These are phyloP conservation scores for Isatis lusitanica DNA, from an alignment of 441 rosid genomes.

Conservation along the genomic window DNA sequence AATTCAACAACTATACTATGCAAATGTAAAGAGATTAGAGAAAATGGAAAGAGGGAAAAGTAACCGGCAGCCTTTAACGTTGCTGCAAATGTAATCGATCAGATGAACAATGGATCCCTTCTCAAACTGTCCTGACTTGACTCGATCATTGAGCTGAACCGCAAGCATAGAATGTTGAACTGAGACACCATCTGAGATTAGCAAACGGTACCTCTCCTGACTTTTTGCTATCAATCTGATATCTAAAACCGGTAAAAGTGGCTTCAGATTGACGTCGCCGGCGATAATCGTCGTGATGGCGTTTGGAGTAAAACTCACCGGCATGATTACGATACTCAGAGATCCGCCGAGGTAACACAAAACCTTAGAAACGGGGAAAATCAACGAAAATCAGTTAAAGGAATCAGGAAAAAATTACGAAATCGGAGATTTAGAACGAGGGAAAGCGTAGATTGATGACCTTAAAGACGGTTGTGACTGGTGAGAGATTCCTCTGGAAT, in stretches of 20 bases:
- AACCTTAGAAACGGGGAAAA: conserved; percentile 19
- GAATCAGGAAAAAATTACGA: no score
- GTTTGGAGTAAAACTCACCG: conserved; percentile 65
- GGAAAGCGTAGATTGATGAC: no score
- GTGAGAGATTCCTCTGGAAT: no score
- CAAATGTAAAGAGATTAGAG: no score
- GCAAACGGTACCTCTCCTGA: conserved; percentile 66
- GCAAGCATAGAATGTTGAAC: conserved; percentile 80
- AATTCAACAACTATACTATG: no score
- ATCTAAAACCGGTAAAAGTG: conserved; percentile 74
- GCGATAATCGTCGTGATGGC: conserved; percentile 61
- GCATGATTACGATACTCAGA: conserved; percentile 56
- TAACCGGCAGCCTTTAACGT: conserved; percentile 72
- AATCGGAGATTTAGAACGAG: no score
- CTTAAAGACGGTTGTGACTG: no score
- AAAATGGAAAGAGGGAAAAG: no score
- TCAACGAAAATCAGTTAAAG: no score
- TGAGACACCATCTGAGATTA: conserved; percentile 61
- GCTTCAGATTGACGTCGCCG: conserved; percentile 77
- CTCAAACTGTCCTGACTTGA: conserved; percentile 55
- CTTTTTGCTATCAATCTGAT: conserved; percentile 55
- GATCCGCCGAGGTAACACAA: not conserved
- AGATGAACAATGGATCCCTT: conserved; percentile 79
- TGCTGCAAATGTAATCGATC: conserved; percentile 53
- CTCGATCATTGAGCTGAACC: conserved; percentile 72